Evolutionary conservation across 1,284 basidiomycete species (phyloP), one percentile per base, ranked within the genome.

Genomic region (Apiotrichum gamsii): DNA sequence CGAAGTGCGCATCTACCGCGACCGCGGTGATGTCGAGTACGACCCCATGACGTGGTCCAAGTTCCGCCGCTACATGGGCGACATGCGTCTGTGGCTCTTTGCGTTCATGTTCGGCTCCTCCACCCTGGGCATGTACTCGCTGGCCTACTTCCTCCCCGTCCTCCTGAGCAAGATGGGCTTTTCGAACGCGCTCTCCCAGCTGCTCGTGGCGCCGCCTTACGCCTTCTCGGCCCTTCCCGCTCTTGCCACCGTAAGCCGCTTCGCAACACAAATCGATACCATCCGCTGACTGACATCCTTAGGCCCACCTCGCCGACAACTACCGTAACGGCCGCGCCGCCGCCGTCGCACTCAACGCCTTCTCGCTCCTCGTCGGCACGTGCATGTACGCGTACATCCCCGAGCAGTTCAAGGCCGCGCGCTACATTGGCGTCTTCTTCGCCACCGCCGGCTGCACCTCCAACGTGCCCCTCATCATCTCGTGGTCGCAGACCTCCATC

Each of bases 41-140:
- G 75, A 76, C 52, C 25, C 56, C 2, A 54, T 76, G 24, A 72
- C 72, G n/a, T 45, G 49, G 51, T 18, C 30, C 19, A 73, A 72
- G 52, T 37, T 68, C 8, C 16, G 52, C 31, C 58, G 45, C 37
- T 72, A 75, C 54, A 38, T 64, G 15, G n/a, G 19, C n/a, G 72
- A 75, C 54, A 51, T 61, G 51, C 74, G 73, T 64, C 51, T 74
- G 9, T 76, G 74, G 74, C 46, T 59, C 3, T 76, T 72, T 45
- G 72, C 65, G n/a, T 58, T 75, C 45, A 60, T 71, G 55, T 72
- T 75, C 60, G 54, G 59, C 34, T 44, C 51, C 16, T 50, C 57
- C 13, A 60, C 58, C 19, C 52, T 44, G 8, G 51, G 44, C 16
- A 37, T 39, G 6, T 58, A 48, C 37, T 32, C 40, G 10, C 36